Percentiles rank a stretch among this genome's conserved stretches.
Conservation (phyloP, 108 stramenopile species). For the Cyclostephanos invisitatus region DNA sequence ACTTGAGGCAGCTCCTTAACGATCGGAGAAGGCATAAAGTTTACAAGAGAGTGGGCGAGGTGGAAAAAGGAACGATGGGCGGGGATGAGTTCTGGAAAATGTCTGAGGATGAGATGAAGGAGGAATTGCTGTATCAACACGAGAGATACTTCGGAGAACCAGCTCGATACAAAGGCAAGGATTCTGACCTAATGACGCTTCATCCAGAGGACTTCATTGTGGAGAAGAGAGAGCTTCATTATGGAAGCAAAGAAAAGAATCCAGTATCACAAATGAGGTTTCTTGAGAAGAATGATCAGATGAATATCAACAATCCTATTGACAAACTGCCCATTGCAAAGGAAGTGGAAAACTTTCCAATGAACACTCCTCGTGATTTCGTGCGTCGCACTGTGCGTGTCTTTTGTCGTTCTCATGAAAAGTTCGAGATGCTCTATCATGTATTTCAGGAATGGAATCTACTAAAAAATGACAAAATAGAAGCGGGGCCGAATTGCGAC, state of each 20-base stretch:
- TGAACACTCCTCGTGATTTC: slow-evolving; percentile 24
- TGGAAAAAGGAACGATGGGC: slow-evolving; percentile 24
- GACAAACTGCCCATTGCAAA: slow-evolving; percentile 60
- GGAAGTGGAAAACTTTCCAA: slow-evolving; percentile 22
- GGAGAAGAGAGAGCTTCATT: slow-evolving; percentile 62
- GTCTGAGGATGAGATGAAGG: slow-evolving; percentile 47
- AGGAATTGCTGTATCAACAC: slow-evolving; percentile 32
- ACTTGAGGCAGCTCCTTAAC: slow-evolving; percentile 51
- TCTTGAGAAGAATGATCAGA: slow-evolving; percentile 49
- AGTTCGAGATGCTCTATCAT: slow-evolving; percentile 26
- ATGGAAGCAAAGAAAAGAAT: slow-evolving; percentile 65
- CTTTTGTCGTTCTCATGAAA: slow-evolving; percentile 25
- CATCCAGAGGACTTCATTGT: slow-evolving; percentile 67
- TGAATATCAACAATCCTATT: slow-evolving; percentile 23
- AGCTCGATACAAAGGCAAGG: slow-evolving; percentile 6
- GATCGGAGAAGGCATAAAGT: slow-evolving; percentile 49
- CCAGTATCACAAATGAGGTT: slow-evolving; percentile 75
- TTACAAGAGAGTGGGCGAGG: slow-evolving; percentile 62
- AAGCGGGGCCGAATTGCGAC: slow-evolving; percentile 4
- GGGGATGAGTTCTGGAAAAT: slow-evolving; percentile 22
- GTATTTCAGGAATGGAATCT: slow-evolving; percentile 24
- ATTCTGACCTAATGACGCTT: slow-evolving; percentile 12
- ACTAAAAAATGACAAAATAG: slow-evolving; percentile 12
- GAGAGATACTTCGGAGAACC: slow-evolving; percentile 17
- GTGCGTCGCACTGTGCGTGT: slow-evolving; percentile 25